These are phyloP conservation scores for Penicillium macrosclerotiorum DNA, from an alignment of 495 filamentous ascomycete genomes.

Conservation along the genomic window DNA sequence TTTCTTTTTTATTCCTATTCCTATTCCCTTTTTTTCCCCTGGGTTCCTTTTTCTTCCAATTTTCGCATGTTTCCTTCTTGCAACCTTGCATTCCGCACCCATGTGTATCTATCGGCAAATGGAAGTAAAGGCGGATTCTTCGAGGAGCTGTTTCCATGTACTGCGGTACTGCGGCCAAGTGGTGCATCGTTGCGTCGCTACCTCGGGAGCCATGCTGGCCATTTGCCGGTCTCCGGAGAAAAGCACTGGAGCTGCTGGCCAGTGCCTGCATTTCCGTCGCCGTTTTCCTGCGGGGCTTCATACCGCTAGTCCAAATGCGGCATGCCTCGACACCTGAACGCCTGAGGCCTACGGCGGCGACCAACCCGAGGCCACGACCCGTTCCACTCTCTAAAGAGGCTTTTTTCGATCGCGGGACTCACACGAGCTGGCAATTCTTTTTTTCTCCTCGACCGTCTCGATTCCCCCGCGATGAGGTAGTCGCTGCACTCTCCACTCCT, in stretches of 20 bases:
- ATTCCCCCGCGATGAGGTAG: conserved; percentile 40
- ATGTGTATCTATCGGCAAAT: too few relatives aligned
- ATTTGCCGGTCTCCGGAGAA: too few relatives aligned
- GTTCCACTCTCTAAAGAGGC: conserved; percentile 35
- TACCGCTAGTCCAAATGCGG: conserved; percentile 32
- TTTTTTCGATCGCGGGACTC: conserved; percentile 38
- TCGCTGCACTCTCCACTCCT: conserved; percentile 22
- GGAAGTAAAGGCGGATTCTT: too few relatives aligned
- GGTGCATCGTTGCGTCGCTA: too few relatives aligned
- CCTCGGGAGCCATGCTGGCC: conserved; percentile 6
- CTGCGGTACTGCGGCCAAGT: too few relatives aligned
- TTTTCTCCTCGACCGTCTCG: conserved; percentile 20
- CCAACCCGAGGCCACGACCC: conserved; percentile 21
- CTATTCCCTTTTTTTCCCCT: neutral
- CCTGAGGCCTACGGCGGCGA: conserved; percentile 7
- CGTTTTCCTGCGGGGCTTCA: conserved; percentile 16
- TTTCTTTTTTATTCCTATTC: neutral
- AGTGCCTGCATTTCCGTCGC: conserved; percentile 7
- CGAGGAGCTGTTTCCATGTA: too few relatives aligned
- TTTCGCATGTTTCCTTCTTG: too few relatives aligned
- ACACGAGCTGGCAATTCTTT: conserved; percentile 31
- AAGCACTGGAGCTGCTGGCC: neutral
- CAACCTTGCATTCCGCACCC: too few relatives aligned
- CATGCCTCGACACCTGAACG: conserved; percentile 20
- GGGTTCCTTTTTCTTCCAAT: neutral